phyloP scores from a whole-genome alignment of 1,139 yeast genomes.

The Eremothecium coryli region DNA sequence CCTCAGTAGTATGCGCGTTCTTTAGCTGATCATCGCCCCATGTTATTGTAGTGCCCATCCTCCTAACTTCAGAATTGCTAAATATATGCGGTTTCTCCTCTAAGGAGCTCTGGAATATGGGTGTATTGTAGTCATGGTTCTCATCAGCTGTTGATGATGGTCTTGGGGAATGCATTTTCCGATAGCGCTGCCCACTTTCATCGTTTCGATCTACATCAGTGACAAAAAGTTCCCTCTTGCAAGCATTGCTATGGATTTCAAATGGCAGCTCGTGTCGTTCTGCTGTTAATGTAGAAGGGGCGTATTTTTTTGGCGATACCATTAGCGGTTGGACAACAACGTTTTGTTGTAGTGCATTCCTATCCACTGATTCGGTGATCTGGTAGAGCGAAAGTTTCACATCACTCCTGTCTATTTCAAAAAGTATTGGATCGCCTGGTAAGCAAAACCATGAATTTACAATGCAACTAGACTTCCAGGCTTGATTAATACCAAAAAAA shows the following conservation, averaged over 20 bases:
- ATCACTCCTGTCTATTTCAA: constrained; percentile 31
- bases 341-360: constrained; percentile 7
- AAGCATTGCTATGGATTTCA: not conserved
- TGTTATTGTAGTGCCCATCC: constrained; percentile 22
- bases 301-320: constrained; percentile 13
- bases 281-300: constrained; percentile 11
- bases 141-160: not conserved
- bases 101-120: not conserved
- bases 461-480: constrained; percentile 22
- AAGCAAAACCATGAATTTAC: constrained; percentile 41
- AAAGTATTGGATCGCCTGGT: constrained; percentile 48
- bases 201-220: not conserved
- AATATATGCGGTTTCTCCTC: not conserved
- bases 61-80: not conserved
- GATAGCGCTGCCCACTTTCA: too few relatives aligned
- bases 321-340: constrained; percentile 1
- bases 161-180: not conserved
- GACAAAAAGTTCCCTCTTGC: too few relatives aligned
- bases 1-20: constrained; percentile 7
- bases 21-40: constrained; percentile 19
- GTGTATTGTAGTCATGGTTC: not conserved
- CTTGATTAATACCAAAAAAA: constrained; percentile 36
- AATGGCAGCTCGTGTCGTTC: not conserved
- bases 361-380: constrained; percentile 35
- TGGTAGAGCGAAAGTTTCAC: constrained; percentile 35